Evolutionary conservation across 2,329 filamentous ascomycete species (phyloP).

Genomic region (Sarocladium oryzae): DNA sequence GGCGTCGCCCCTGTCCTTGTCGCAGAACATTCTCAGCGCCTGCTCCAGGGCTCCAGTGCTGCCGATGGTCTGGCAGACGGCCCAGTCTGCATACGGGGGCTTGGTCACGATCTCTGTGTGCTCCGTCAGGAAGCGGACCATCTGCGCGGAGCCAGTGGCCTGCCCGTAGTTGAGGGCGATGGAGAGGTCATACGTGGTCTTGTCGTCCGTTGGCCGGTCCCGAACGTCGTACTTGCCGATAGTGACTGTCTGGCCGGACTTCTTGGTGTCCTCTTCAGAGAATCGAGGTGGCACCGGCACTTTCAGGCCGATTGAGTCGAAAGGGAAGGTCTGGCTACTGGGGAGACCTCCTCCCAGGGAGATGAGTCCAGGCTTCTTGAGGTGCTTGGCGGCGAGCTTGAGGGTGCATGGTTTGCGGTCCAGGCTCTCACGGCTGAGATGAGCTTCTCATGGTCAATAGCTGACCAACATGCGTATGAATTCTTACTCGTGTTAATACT

Average conservation of each 20-base stretch:
- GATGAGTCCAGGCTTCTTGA: slow-evolving; percentile 78
- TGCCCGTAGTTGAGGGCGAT: slow-evolving; percentile 93
- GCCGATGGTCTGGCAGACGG: slow-evolving; percentile 73
- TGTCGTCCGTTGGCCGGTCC: slow-evolving; percentile 36
- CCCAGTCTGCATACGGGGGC: slow-evolving; percentile 88
- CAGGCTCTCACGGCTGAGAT: slow-evolving; percentile 57
- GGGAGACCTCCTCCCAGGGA: slow-evolving; percentile 89
- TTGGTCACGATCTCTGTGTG: slow-evolving; percentile 87
- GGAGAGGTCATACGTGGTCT: slow-evolving; percentile 60
- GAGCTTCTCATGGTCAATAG: slow-evolving; percentile 29
- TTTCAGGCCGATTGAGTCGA: slow-evolving; percentile 69
- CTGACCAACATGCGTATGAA: too few species aligned
- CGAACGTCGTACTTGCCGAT: slow-evolving; percentile 80
- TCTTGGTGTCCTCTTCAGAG: slow-evolving; percentile 58
- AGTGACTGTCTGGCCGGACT: slow-evolving; percentile 52
- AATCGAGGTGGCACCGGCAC: slow-evolving; percentile 66
- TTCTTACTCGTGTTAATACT: slow-evolving; percentile 29
- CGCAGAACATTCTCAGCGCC: slow-evolving; percentile 73
- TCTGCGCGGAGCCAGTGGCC: slow-evolving; percentile 75
- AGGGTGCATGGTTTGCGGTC: slow-evolving; percentile 61
- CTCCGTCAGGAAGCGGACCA: slow-evolving; percentile 87
- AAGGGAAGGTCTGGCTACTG: slow-evolving; percentile 86
- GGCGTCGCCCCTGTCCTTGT: slow-evolving; percentile 62
- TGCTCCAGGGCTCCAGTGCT: slow-evolving; percentile 84
- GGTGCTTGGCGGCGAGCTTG: slow-evolving; percentile 72